These are phyloP conservation scores for Debaryomycetaceae sp. DNA, from an alignment of 1,139 yeast species.

Conservation along the genomic window DNA sequence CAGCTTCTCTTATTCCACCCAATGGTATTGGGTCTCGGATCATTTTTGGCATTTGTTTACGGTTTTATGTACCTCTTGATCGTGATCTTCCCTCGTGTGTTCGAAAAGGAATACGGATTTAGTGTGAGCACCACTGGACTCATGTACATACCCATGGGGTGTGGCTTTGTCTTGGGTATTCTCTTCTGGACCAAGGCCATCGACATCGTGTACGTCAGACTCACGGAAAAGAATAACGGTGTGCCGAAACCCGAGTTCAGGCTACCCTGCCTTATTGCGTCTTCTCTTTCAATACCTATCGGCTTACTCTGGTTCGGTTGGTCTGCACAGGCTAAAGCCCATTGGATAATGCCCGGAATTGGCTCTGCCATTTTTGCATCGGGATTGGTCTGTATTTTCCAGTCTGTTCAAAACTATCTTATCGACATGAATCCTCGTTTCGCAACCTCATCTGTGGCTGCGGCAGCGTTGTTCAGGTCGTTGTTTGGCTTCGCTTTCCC, in stretches of 20 bases:
- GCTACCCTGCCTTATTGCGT: constrained; percentile 38
- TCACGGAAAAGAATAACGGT: constrained; percentile 32
- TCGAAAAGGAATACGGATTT: constrained; percentile 32
- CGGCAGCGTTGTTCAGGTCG: constrained; percentile 46
- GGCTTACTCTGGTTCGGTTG: constrained; percentile 48
- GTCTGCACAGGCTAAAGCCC: constrained; percentile 39
- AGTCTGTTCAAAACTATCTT: constrained; percentile 40
- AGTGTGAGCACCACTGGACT: constrained; percentile 34
- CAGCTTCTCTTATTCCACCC: constrained; percentile 42
- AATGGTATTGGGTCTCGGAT: constrained; percentile 43
- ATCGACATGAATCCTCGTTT: constrained; percentile 44
- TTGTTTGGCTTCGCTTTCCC: constrained; percentile 45
- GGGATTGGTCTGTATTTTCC: constrained; percentile 45
- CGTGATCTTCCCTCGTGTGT: constrained; percentile 42
- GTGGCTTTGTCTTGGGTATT: constrained; percentile 41
- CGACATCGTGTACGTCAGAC: constrained; percentile 26
- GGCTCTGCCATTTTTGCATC: constrained; percentile 44
- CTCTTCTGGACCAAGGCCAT: constrained; percentile 36
- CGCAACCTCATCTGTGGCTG: constrained; percentile 46
- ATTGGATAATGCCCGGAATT: constrained; percentile 47
- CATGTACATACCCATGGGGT: constrained; percentile 46
- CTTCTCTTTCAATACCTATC: constrained; percentile 35
- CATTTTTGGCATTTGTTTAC: constrained; percentile 46
- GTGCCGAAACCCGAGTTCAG: constrained; percentile 42
- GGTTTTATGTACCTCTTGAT: constrained; percentile 49